phyloP scores from a whole-genome alignment of 495 filamentous ascomycete genomes.

The Talaromyces proteolyticus region DNA sequence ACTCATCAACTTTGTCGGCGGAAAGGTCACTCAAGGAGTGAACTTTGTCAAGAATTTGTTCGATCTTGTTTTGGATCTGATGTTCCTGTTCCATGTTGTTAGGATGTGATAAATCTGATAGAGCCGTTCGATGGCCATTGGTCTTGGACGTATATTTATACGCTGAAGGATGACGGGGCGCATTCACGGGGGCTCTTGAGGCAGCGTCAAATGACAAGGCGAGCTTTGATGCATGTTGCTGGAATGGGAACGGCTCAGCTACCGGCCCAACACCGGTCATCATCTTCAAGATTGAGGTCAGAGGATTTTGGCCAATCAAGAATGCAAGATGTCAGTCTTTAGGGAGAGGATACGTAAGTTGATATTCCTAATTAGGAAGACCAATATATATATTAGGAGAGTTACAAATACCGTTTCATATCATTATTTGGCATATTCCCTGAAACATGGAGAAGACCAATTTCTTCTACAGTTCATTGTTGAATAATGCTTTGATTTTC shows the following conservation, averaged over 20 bases:
- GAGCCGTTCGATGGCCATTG: not conserved
- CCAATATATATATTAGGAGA: slow-evolving; percentile 1
- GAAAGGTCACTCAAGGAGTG: not conserved
- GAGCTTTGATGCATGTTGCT: not conserved
- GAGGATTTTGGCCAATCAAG: slow-evolving; percentile 4
- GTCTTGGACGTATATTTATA: not conserved
- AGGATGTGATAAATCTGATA: not conserved
- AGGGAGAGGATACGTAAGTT: slow-evolving; percentile 1
- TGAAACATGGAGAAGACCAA: not conserved
- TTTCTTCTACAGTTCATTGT: slow-evolving; percentile 5
- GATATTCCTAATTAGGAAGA: not conserved
- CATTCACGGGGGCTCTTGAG: not conserved
- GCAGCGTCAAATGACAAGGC: not conserved
- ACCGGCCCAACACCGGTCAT: not conserved
- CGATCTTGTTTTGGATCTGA: not conserved
- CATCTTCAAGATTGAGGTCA: not conserved
- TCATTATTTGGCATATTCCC: slow-evolving; percentile 1
- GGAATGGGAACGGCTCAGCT: not conserved
- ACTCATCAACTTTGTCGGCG: not conserved
- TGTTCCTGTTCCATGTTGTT: not conserved
- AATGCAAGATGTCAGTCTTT: not conserved
- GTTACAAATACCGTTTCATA: too few species aligned
- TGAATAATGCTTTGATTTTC: slow-evolving; percentile 4
- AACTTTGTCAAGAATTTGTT: not conserved
- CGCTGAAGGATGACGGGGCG: not conserved